These are phyloP conservation scores for Sesbania bispinosa DNA, from an alignment of 306 rosid species.

Conservation along the genomic window DNA sequence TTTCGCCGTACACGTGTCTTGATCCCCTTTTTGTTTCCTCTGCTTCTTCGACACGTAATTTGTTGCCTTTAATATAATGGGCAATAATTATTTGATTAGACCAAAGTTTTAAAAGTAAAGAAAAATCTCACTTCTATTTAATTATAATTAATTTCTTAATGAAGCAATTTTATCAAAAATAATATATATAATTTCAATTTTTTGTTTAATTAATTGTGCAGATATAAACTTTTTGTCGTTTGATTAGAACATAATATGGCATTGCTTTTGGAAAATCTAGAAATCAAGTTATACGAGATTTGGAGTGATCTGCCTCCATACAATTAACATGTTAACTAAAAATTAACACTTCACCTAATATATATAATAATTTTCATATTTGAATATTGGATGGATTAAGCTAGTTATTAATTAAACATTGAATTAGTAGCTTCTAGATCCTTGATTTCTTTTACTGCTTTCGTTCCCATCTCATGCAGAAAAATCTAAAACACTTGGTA, in stretches of 20 bases:
- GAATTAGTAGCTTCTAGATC: constrained; percentile 18
- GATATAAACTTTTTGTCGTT: too few species aligned
- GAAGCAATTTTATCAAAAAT: too few species aligned
- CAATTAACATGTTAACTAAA: constrained; percentile 32
- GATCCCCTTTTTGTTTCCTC: background rate
- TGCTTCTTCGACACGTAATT: constrained; percentile 40
- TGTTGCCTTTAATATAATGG: constrained; percentile 15
- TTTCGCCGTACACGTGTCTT: constrained; percentile 33
- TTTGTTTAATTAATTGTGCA: too few species aligned
- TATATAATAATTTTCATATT: background rate
- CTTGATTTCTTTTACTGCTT: background rate
- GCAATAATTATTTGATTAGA: too few species aligned
- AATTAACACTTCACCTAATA: constrained; percentile 32
- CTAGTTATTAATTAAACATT: background rate
- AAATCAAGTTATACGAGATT: background rate
- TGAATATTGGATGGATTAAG: constrained; percentile 3
- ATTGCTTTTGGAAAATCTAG: background rate
- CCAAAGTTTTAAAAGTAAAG: too few species aligned
- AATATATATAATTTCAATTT: too few species aligned
- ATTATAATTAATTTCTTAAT: too few species aligned
- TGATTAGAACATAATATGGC: background rate
- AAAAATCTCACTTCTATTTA: too few species aligned
- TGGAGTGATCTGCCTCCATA: background rate
- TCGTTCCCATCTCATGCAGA: background rate
- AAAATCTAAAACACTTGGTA: constrained; percentile 6